phyloP scores from a whole-genome alignment of 768 basidiomycete species.

The Amanita molliuscula region DNA sequence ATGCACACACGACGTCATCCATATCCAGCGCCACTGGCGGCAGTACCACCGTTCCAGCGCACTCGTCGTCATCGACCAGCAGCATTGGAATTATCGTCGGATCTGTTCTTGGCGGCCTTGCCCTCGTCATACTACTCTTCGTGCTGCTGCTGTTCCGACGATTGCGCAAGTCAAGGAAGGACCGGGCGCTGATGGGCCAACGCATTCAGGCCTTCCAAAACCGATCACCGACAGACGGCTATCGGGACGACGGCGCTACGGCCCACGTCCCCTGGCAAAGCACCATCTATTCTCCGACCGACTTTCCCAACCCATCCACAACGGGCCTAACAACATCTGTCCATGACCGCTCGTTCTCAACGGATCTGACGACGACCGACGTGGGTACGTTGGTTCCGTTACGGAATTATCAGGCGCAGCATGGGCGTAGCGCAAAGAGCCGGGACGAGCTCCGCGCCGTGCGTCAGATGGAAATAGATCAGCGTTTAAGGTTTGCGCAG shows the following conservation, averaged over 20 bases:
- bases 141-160: neutral
- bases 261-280: neutral
- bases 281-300: neutral
- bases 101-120: slow-evolving; percentile 14
- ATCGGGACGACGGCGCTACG: neutral
- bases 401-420: neutral
- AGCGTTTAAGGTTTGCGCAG: neutral
- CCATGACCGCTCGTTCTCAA: neutral
- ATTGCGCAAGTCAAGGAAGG: neutral
- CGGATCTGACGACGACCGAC: neutral
- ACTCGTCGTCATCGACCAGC: neutral
- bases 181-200: neutral
- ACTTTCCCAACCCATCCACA: neutral
- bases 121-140: slow-evolving; percentile 9
- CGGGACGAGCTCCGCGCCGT: neutral
- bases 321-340: no score
- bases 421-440: neutral
- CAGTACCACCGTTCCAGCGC: neutral
- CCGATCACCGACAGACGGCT: neutral
- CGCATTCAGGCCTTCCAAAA: neutral
- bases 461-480: slow-evolving; percentile 4
- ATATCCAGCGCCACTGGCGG: neutral
- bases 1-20: neutral
- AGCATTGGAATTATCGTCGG: slow-evolving; percentile 12
- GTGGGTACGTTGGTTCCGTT: neutral